Evolutionary conservation across 2,329 filamentous ascomycete species (phyloP).

Genomic region (Hawksworthiomyces lignivorus): DNA sequence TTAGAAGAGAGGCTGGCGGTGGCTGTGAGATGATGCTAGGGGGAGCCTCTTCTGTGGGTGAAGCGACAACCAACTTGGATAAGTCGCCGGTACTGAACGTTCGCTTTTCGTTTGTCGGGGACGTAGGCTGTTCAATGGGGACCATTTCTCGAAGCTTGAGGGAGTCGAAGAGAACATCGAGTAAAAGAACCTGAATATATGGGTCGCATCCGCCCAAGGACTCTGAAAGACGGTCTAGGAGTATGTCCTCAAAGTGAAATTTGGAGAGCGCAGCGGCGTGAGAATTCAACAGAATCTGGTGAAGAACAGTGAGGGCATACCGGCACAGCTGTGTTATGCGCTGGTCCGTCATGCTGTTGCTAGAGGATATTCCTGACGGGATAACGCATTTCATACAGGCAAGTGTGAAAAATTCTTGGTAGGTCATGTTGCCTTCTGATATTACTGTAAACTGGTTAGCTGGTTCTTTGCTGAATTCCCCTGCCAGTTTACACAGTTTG

Average conservation of each 20-base stretch:
- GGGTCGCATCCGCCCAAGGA: constrained; percentile 56
- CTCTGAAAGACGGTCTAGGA: constrained; percentile 61
- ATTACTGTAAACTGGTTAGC: constrained; percentile 21
- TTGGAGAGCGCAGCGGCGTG: constrained; percentile 50
- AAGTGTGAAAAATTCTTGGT: constrained; percentile 62
- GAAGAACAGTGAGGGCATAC: constrained; percentile 60
- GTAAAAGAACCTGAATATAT: constrained; percentile 66
- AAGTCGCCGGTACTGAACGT: constrained; percentile 21
- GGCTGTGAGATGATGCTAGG: constrained; percentile 31
- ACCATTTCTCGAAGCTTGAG: constrained; percentile 55
- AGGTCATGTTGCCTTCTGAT: constrained; percentile 46
- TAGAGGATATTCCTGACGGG: constrained; percentile 21
- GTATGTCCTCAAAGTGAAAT: constrained; percentile 60
- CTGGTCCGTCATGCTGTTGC: constrained; percentile 29
- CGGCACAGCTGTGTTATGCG: constrained; percentile 62
- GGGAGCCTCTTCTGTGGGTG: background rate
- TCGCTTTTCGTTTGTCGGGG: constrained; percentile 35
- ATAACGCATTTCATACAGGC: constrained; percentile 57
- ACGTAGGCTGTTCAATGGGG: constrained; percentile 28
- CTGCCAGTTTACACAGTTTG: too few species aligned
- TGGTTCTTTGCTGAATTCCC: constrained; percentile 2
- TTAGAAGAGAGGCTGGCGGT: constrained; percentile 66
- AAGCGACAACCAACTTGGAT: constrained; percentile 2
- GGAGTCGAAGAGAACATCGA: constrained; percentile 69
- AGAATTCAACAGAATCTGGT: constrained; percentile 59